phyloP scores from a whole-genome alignment of 129 eudicot species.

The Rutidosis leptorrhynchoides region DNA sequence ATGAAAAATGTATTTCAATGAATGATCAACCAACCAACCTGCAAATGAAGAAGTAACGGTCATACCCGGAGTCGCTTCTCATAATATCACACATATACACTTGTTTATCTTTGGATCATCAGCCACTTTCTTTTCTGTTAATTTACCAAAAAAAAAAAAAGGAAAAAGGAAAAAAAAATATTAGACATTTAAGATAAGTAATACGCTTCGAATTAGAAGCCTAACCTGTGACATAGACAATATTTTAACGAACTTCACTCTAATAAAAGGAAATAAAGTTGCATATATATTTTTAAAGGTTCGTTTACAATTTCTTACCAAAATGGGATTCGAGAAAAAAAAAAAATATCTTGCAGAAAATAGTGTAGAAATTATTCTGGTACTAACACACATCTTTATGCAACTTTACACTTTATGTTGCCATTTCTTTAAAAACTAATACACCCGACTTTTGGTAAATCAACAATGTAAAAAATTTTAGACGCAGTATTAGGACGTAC shows the following conservation, averaged over 20 bases:
- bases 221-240: neutral
- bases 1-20: neutral
- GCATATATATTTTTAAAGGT: neutral
- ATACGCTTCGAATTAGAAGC: conserved; percentile 3
- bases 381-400: neutral
- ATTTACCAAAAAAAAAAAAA: conserved; percentile 9
- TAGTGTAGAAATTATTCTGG: neutral
- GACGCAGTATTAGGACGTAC: no score
- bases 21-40: conserved; percentile 24
- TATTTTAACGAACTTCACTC: neutral
- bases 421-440: no score
- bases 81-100: conserved; percentile 73
- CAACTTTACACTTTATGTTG: neutral
- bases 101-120: conserved; percentile 55
- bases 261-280: neutral
- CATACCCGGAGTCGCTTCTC: conserved; percentile 29
- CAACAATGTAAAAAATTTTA: no score
- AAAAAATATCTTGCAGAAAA: no score
- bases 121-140: conserved; percentile 57
- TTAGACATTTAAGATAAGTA: neutral
- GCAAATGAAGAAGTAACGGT: conserved; percentile 23
- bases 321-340: neutral
- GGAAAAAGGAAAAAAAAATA: no score
- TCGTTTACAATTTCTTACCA: neutral
- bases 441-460: no score